Percentiles rank a stretch among this genome's conserved stretches.
These are phyloP conservation scores for Amphibolis antarctica DNA, from an alignment of 106 monocot genomes.

Conservation along the genomic window DNA sequence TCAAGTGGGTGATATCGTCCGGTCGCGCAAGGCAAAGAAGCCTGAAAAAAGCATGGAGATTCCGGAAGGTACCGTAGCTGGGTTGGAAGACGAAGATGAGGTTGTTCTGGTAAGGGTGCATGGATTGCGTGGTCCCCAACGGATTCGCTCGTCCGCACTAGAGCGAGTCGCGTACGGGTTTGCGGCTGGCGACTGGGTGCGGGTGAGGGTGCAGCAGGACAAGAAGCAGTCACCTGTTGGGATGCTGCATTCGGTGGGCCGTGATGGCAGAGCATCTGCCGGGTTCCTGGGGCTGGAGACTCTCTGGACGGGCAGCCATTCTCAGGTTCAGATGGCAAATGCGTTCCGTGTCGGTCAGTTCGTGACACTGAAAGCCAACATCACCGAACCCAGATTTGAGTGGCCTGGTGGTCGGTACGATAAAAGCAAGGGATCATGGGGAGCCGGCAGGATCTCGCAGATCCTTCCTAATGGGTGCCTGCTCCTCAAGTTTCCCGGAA, in stretches of 20 bases:
- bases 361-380: slow-evolving; percentile 36
- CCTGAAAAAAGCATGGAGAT: slow-evolving; percentile 57
- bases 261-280: slow-evolving; percentile 45
- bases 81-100: slow-evolving; percentile 32
- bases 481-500: slow-evolving; percentile 63
- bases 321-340: slow-evolving; percentile 69
- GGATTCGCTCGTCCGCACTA: slow-evolving; percentile 46
- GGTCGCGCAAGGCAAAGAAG: slow-evolving; percentile 66
- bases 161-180: slow-evolving; percentile 69
- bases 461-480: slow-evolving; percentile 81
- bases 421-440: slow-evolving; percentile 31
- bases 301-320: slow-evolving; percentile 49
- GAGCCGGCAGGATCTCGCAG: slow-evolving; percentile 43
- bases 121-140: slow-evolving; percentile 55
- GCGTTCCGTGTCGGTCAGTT: slow-evolving; percentile 66
- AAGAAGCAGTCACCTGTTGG: slow-evolving; percentile 49
- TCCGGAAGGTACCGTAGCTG: slow-evolving; percentile 75
- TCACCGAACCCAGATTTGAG: slow-evolving; percentile 42
- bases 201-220: slow-evolving; percentile 20
- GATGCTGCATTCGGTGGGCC: slow-evolving; percentile 63
- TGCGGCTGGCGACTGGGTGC: slow-evolving; percentile 75
- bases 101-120: slow-evolving; percentile 57
- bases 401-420: slow-evolving; percentile 38
- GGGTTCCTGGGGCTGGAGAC: slow-evolving; percentile 56
- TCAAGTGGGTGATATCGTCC: slow-evolving; percentile 70